phyloP scores from a whole-genome alignment of 164 flowering plant genomes.

The Akebia trifoliata region DNA sequence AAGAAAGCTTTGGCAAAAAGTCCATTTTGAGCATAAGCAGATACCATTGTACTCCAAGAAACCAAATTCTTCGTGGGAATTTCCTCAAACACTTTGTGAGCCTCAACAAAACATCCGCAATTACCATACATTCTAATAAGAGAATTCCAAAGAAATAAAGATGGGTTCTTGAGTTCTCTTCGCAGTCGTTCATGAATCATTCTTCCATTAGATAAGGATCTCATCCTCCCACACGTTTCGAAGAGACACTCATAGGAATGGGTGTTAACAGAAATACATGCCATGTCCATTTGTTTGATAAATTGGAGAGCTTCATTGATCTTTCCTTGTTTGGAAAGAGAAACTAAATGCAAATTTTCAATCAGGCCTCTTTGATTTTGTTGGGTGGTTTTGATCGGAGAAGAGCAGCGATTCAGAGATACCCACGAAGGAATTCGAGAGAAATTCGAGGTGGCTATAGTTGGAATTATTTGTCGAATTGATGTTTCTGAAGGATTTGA shows the following conservation, averaged over 20 bases:
- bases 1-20: conserved; percentile 21
- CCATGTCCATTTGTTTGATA: conserved; percentile 34
- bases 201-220: conserved; percentile 29
- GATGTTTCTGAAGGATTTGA: conserved; percentile 7
- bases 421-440: conserved; percentile 36
- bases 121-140: conserved; percentile 34
- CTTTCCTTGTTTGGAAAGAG: conserved; percentile 43
- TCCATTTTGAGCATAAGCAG: conserved; percentile 34
- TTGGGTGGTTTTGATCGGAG: conserved; percentile 11
- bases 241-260: conserved; percentile 32
- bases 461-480: background rate
- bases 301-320: conserved; percentile 41
- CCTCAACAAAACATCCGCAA: conserved; percentile 33
- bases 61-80: conserved; percentile 24
- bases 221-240: conserved; percentile 26
- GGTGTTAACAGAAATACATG: conserved; percentile 24
- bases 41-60: conserved; percentile 34
- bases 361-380: conserved; percentile 19
- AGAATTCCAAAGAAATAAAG: conserved; percentile 26
- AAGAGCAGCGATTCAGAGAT: conserved; percentile 28
- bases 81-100: conserved; percentile 39
- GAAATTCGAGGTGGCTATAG: conserved; percentile 21
- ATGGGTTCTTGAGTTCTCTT: conserved; percentile 18
- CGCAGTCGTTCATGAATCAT: conserved; percentile 23
- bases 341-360: conserved; percentile 41